phyloP scores from a whole-genome alignment of 2,329 filamentous ascomycete genomes.

The Pseudocercospora cruenta region DNA sequence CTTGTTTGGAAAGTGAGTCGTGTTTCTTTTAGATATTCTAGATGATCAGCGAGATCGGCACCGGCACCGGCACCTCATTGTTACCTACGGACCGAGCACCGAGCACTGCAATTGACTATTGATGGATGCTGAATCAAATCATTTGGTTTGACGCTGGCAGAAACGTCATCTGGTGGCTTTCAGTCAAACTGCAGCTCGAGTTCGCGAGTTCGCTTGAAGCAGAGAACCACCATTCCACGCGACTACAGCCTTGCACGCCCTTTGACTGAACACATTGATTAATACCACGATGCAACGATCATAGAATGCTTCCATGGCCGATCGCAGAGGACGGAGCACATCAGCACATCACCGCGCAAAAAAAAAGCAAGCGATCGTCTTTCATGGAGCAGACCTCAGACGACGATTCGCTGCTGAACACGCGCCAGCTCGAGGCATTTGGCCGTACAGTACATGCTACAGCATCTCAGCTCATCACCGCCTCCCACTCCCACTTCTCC shows the following conservation, averaged over 20 bases:
- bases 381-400: constrained; percentile 24
- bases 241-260: neutral
- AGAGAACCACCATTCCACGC: neutral
- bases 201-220: neutral
- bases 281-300: constrained; percentile 18
- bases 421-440: constrained; percentile 88
- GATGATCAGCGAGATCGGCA: no score
- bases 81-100: no score
- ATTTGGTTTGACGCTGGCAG: no score
- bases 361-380: constrained; percentile 21
- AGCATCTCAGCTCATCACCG: constrained; percentile 78
- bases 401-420: constrained; percentile 48
- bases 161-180: neutral
- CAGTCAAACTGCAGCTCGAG: neutral
- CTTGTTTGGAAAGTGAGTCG: no score
- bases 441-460: constrained; percentile 93
- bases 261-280: neutral
- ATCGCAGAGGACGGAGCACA: constrained; percentile 35
- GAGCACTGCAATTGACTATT: no score
- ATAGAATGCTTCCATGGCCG: constrained; percentile 26
- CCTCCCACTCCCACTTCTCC: constrained; percentile 34
- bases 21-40: no score
- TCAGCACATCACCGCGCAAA: constrained; percentile 37
- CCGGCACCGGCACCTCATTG: no score
- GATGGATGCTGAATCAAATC: neutral